These are phyloP conservation scores for Klebsormidium nitens DNA, from an alignment of 139 green algal species.

Conservation along the genomic window DNA sequence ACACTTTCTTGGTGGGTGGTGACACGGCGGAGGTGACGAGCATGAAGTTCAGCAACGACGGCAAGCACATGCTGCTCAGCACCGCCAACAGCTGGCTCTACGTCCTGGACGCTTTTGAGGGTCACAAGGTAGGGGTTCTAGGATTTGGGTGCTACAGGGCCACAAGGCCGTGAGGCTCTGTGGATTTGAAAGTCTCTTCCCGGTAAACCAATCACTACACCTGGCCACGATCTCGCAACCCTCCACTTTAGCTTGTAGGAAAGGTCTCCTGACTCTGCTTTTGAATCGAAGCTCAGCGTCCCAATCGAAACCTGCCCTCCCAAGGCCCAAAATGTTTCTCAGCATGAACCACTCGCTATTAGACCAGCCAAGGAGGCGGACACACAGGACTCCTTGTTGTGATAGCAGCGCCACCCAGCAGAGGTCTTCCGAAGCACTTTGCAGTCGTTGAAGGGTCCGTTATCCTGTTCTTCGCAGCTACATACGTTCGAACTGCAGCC, in stretches of 20 bases:
- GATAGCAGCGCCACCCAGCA: neutral
- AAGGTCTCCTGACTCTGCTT: neutral
- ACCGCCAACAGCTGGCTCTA: constrained; percentile 50
- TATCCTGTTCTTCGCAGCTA: constrained; percentile 15
- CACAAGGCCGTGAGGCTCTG: no score
- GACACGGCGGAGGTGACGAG: constrained; percentile 27
- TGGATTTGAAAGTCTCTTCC: neutral
- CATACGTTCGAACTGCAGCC: constrained; percentile 27
- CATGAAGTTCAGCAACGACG: constrained; percentile 74
- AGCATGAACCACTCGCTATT: neutral
- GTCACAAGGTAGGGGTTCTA: constrained; percentile 31
- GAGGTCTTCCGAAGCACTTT: neutral
- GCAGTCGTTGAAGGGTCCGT: neutral
- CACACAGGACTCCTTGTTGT: neutral
- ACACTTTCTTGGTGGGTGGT: constrained; percentile 59
- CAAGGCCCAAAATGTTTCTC: neutral
- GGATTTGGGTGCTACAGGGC: no score
- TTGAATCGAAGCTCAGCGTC: neutral
- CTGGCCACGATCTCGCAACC: neutral
- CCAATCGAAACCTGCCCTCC: neutral
- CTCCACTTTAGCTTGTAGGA: neutral
- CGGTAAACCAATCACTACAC: neutral
- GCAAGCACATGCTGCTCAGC: constrained; percentile 61
- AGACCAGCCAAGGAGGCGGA: neutral
- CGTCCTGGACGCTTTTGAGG: constrained; percentile 75